Evolutionary conservation across 2,329 filamentous ascomycete genomes (phyloP), one percentile per base, ranked within the genome.

Genomic region (Juglanconis juglandina): DNA sequence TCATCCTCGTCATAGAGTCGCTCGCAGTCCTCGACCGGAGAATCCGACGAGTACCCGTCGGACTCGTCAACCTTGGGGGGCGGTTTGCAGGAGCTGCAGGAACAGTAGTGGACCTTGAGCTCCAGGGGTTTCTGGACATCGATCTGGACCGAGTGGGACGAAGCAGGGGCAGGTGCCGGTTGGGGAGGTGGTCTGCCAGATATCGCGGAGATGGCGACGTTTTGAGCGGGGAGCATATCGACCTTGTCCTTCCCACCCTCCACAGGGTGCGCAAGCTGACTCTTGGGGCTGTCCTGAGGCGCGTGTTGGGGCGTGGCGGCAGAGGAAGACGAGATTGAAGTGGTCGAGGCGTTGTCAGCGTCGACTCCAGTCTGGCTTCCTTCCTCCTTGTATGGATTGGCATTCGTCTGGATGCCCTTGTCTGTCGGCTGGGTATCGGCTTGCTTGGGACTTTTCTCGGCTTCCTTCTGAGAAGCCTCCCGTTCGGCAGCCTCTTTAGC

Each of bases 1-100:
- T 87, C 83, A 64, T 87, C 84, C 54, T 78, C 80, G 61, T 80
- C 83, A 69, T 85, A 86, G 34, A 85, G 75, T 64, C 80, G 77
- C 65, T 87, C 83, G 77, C 80, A 86, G 62, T 87, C 84, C 41
- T 80, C 78, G 2, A 87, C 76, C 0, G 85, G 85, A 6, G 82
- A 85, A 49, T 86, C 84, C 0, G 83, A 86, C 0, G 83, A 85
- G 58, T 86, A 80, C 39, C 78, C 79, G 5, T 80, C 80, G 0
- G 80, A 81, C 1, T 77, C 76, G 60, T 77, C 76, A 53, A 65
- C 50, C 11, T 59, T 42, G 3, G 62, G 60, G 9, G 60, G 51
- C 4, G 59, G 52, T 13, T 59, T 61, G 10, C 53, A 33, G 17
- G 60, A 55, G 46, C 30, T 33, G 58, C 33, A 13, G 24, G 54